Percentiles rank a stretch among this genome's conserved stretches.
phyloP scores from a whole-genome alignment of 2,329 filamentous ascomycete species.

The Fusarium sp. region DNA sequence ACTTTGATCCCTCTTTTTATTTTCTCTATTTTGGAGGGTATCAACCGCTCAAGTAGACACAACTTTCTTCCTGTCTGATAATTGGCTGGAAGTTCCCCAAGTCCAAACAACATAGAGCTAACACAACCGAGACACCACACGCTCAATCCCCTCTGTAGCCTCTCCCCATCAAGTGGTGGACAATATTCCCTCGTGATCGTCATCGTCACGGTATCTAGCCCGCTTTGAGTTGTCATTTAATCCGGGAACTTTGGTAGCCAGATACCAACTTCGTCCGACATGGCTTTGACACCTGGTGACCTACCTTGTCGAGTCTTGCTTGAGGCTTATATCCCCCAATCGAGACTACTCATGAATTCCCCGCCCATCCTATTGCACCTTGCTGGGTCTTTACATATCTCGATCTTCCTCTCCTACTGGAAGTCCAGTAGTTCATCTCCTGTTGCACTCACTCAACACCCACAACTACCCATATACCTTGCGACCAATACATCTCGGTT shows the following conservation, averaged over 20 bases:
- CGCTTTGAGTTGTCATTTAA: slow-evolving; percentile 38
- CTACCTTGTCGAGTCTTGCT: slow-evolving; percentile 30
- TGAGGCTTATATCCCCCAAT: slow-evolving; percentile 42
- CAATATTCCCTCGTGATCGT: slow-evolving; percentile 39
- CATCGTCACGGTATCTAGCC: slow-evolving; percentile 34
- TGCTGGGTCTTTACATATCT: slow-evolving; percentile 18
- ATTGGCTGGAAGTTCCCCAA: slow-evolving; percentile 16
- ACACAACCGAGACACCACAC: slow-evolving; percentile 32
- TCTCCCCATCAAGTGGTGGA: slow-evolving; percentile 34
- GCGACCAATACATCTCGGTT: slow-evolving; percentile 7
- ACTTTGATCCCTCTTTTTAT: slow-evolving; percentile 1
- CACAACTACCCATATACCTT: slow-evolving; percentile 10
- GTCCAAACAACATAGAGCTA: slow-evolving; percentile 6
- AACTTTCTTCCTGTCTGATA: neutral
- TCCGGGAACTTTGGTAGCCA: slow-evolving; percentile 16
- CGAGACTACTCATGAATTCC: slow-evolving; percentile 14
- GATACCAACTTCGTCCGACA: slow-evolving; percentile 18
- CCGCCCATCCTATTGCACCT: slow-evolving; percentile 22
- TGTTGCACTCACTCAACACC: slow-evolving; percentile 5
- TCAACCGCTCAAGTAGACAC: slow-evolving; percentile 17
- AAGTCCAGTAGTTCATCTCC: slow-evolving; percentile 37
- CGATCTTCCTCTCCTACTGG: slow-evolving; percentile 25
- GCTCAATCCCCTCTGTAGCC: slow-evolving; percentile 12
- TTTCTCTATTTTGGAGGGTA: slow-evolving; percentile 22
- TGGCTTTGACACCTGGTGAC: slow-evolving; percentile 38